A percentile compares a stretch with the other conserved stretches of the same genome.
Conservation (phyloP, 2,329 filamentous ascomycete species). For the Harringtonia lauricola region DNA sequence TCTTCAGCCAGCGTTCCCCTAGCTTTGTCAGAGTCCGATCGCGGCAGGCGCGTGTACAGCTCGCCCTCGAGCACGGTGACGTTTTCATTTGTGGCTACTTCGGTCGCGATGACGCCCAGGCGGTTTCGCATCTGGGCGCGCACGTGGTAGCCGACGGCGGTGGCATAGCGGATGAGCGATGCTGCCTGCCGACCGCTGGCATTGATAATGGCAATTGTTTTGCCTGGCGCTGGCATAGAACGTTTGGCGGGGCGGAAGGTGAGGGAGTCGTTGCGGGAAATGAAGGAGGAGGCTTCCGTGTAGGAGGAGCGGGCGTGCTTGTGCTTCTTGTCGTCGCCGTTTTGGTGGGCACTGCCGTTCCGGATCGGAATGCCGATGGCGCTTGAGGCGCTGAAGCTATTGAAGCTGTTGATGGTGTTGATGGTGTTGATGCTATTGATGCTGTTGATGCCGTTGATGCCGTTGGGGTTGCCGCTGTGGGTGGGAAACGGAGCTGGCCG, state of each 20-base stretch:
- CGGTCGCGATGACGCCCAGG: slow-evolving; percentile 78
- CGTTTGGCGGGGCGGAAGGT: slow-evolving; percentile 51
- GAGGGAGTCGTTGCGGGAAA: slow-evolving; percentile 46
- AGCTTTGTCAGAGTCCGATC: slow-evolving; percentile 33
- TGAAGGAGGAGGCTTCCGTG: slow-evolving; percentile 45
- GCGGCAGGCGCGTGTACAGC: slow-evolving; percentile 45
- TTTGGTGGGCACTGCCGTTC: slow-evolving; percentile 4
- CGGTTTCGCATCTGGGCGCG: slow-evolving; percentile 83
- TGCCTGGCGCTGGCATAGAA: slow-evolving; percentile 49
- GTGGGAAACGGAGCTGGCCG: slow-evolving; percentile 12
- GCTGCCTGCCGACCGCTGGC: slow-evolving; percentile 92
- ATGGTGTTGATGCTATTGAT: neutral
- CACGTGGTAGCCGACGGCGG: slow-evolving; percentile 86
- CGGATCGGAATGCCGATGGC: slow-evolving; percentile 7
- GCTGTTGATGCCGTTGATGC: neutral
- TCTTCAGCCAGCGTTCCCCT: slow-evolving; percentile 17
- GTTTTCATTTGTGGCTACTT: slow-evolving; percentile 71
- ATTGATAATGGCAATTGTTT: slow-evolving; percentile 91
- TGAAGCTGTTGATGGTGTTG: neutral
- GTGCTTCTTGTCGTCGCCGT: slow-evolving; percentile 21
- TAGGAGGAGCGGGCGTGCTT: slow-evolving; percentile 53
- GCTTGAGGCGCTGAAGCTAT: neutral
- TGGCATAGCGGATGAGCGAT: slow-evolving; percentile 86
- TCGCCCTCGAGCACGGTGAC: slow-evolving; percentile 55
- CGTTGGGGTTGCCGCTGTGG: neutral